Conservation (phyloP, 805 yeast genomes). For the Schizosaccharomyces japonicus region DNA sequence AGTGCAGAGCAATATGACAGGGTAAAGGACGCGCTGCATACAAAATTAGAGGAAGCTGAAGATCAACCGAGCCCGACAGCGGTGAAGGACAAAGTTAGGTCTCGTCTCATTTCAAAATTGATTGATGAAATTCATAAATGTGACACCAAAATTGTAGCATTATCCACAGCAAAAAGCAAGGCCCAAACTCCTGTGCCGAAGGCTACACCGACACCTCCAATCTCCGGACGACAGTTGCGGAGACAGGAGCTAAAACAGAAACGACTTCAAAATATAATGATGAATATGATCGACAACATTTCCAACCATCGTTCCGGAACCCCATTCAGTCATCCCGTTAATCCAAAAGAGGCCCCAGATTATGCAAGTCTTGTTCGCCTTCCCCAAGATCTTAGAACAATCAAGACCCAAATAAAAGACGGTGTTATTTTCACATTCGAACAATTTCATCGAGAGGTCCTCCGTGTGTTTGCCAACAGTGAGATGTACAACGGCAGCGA, state of each 20-base stretch:
- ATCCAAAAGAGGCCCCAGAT: constrained; percentile 40
- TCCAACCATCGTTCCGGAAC: constrained; percentile 52
- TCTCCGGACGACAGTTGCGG: background rate
- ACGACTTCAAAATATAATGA: constrained; percentile 33
- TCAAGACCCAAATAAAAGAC: constrained; percentile 33
- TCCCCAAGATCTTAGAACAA: constrained; percentile 47
- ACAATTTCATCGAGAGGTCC: constrained; percentile 42
- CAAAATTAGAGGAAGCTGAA: too few species aligned
- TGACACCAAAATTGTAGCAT: too few species aligned
- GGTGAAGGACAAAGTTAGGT: too few species aligned
- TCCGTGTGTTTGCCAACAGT: constrained; percentile 64
- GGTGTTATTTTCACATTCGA: constrained; percentile 26
- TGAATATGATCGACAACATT: constrained; percentile 37
- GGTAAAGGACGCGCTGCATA: too few species aligned
- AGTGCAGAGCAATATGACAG: too few species aligned
- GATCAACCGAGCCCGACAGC: too few species aligned
- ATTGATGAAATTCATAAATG: too few species aligned
- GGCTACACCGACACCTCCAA: background rate
- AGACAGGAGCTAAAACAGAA: background rate
- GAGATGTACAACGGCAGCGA: constrained; percentile 43
- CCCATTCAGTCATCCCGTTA: constrained; percentile 48
- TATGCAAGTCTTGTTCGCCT: constrained; percentile 35
- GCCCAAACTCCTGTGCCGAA: background rate
- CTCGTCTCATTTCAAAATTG: too few species aligned
- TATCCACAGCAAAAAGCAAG: too few species aligned